phyloP scores from a whole-genome alignment of 2,329 filamentous ascomycete genomes.

The Bipolaris victoriae region DNA sequence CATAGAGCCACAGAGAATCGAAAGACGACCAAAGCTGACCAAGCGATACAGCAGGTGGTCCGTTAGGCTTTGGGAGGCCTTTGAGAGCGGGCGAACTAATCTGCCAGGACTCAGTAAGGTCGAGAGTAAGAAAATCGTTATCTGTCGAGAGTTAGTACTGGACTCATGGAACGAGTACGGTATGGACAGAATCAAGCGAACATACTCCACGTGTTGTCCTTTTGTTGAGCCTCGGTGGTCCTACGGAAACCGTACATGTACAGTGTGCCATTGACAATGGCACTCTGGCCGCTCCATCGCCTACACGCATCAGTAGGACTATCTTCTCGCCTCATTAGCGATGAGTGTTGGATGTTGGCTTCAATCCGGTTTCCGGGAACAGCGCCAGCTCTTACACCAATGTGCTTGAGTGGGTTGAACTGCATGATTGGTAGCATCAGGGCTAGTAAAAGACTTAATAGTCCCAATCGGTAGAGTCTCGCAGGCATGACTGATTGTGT shows the following conservation, averaged over 20 bases:
- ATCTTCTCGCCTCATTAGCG: constrained; percentile 38
- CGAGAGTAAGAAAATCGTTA: constrained; percentile 74
- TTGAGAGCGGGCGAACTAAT: constrained; percentile 67
- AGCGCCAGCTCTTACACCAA: constrained; percentile 36
- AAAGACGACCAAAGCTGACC: constrained; percentile 80
- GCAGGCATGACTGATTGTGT: constrained; percentile 20
- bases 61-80: constrained; percentile 68
- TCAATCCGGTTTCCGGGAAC: constrained; percentile 33
- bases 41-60: constrained; percentile 72
- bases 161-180: too few species aligned
- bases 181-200: background rate
- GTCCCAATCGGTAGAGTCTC: constrained; percentile 36
- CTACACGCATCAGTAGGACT: constrained; percentile 45
- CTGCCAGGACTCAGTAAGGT: constrained; percentile 75
- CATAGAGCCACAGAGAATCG: constrained; percentile 73
- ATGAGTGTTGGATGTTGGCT: constrained; percentile 16
- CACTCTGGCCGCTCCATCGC: constrained; percentile 54
- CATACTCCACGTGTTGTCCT: constrained; percentile 72
- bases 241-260: constrained; percentile 78
- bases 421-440: constrained; percentile 44
- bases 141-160: constrained; percentile 19
- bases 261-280: constrained; percentile 74
- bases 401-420: constrained; percentile 31
- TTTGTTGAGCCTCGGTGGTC: constrained; percentile 64
- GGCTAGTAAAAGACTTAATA: constrained; percentile 40